Percentiles rank a stretch among this genome's conserved stretches.
These are phyloP conservation scores for Meredithiella fracta DNA, from an alignment of 2,329 filamentous ascomycete species.

Conservation along the genomic window DNA sequence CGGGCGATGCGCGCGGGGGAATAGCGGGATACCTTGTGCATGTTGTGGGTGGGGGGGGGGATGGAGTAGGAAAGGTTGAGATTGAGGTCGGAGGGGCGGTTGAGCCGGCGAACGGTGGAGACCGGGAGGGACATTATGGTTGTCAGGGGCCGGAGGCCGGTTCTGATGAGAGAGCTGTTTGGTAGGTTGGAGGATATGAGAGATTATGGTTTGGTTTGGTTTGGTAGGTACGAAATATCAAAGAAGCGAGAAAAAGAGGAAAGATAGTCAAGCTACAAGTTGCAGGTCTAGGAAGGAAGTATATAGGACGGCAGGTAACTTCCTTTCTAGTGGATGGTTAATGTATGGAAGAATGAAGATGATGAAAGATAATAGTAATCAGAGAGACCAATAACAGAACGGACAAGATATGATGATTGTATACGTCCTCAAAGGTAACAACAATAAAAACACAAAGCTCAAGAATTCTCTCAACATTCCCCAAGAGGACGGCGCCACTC, in stretches of 20 bases:
- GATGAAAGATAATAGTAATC: too few species aligned
- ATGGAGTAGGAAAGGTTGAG: conserved; percentile 11
- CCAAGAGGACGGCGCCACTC: too few species aligned
- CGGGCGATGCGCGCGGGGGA: conserved; percentile 19
- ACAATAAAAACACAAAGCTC: too few species aligned
- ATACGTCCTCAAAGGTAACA: neutral
- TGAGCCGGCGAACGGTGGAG: conserved; percentile 3
- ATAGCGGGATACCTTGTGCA: conserved; percentile 11
- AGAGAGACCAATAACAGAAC: too few species aligned
- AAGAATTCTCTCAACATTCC: too few species aligned
- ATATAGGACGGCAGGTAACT: neutral
- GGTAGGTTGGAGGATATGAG: too few species aligned
- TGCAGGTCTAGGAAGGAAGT: neutral
- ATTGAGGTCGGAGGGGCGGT: conserved; percentile 9
- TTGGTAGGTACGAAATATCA: too few species aligned
- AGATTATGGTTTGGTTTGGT: too few species aligned
- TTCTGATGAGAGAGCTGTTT: too few species aligned
- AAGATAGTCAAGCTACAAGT: neutral
- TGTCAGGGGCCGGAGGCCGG: neutral
- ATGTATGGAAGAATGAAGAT: too few species aligned
- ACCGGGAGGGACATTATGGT: neutral
- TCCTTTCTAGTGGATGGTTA: too few species aligned
- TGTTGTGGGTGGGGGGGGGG: neutral
- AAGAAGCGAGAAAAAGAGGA: too few species aligned
- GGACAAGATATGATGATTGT: neutral